Percentiles rank a stretch among this genome's conserved stretches.
Conservation (phyloP, 352 stramenopile species). For the Phytophthora fragariae region DNA sequence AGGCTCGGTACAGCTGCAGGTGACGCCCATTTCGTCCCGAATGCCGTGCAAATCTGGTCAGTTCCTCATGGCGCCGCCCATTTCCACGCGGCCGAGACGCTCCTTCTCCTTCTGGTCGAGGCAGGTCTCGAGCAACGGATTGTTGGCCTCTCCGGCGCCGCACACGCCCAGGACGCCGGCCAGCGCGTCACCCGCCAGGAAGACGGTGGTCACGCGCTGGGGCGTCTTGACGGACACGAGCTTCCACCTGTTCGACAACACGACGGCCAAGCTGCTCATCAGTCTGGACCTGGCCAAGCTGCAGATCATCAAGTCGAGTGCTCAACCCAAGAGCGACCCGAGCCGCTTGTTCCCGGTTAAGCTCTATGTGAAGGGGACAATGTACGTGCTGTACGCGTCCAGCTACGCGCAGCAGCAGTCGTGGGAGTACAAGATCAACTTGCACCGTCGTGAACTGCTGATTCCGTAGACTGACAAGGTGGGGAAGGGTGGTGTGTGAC, state of each 20-base stretch:
- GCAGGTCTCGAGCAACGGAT: slow-evolving; percentile 48
- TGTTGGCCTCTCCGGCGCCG: slow-evolving; percentile 49
- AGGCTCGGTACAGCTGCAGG: slow-evolving; percentile 63
- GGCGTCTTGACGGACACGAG: slow-evolving; percentile 83
- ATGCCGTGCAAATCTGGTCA: slow-evolving; percentile 79
- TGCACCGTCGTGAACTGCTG: slow-evolving; percentile 75
- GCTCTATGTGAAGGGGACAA: slow-evolving; percentile 68
- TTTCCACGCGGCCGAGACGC: slow-evolving; percentile 46
- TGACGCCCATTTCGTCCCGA: slow-evolving; percentile 64
- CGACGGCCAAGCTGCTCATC: slow-evolving; percentile 69
- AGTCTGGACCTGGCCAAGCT: slow-evolving; percentile 84
- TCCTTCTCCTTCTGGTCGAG: slow-evolving; percentile 76
- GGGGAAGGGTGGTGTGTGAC: not conserved
- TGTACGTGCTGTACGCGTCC: slow-evolving; percentile 83
- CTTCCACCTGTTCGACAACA: slow-evolving; percentile 83
- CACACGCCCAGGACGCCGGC: slow-evolving; percentile 48
- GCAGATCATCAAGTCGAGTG: slow-evolving; percentile 72
- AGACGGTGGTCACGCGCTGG: slow-evolving; percentile 75
- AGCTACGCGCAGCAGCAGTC: slow-evolving; percentile 80
- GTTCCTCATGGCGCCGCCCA: slow-evolving; percentile 69
- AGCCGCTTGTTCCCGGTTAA: slow-evolving; percentile 75
- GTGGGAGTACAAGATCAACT: slow-evolving; percentile 86
- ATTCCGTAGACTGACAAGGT: slow-evolving; percentile 50
- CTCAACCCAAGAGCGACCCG: slow-evolving; percentile 55
- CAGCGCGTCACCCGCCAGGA: slow-evolving; percentile 55